Evolutionary conservation across 805 yeast species (phyloP).

Genomic region (Zygosaccharomyces pseudorouxii): DNA sequence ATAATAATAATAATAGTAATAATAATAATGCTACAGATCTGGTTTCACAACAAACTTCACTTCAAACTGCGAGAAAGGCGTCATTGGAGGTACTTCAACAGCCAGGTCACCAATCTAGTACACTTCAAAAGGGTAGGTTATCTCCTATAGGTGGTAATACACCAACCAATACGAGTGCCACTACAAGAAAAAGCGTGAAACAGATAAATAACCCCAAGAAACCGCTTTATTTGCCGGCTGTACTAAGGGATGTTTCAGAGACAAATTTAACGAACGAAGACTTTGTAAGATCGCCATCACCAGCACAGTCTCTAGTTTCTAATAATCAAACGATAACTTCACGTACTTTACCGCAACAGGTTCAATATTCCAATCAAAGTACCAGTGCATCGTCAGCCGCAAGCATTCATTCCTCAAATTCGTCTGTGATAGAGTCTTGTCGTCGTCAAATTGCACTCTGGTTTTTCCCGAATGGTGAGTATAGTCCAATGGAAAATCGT

Average conservation of each 20-base stretch:
- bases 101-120: conserved; percentile 8
- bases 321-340: conserved; percentile 15
- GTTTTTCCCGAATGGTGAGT: conserved; percentile 14
- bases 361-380: conserved; percentile 1
- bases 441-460: conserved; percentile 16
- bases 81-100: conserved; percentile 20
- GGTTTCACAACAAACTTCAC: conserved; percentile 3
- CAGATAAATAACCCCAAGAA: conserved; percentile 78
- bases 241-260: conserved; percentile 51
- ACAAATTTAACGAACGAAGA: conserved; percentile 43
- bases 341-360: conserved; percentile 1
- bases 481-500: conserved; percentile 2
- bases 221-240: conserved; percentile 90
- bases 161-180: neutral
- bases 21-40: neutral
- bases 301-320: conserved; percentile 14
- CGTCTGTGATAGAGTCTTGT: conserved; percentile 16
- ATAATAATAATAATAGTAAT: conserved; percentile 7
- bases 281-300: conserved; percentile 30
- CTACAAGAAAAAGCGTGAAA: conserved; percentile 37
- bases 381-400: conserved; percentile 22
- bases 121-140: neutral
- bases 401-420: conserved; percentile 28
- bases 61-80: conserved; percentile 10
- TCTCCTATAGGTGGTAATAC: neutral